Evolutionary conservation across 1,284 basidiomycete species (phyloP), one percentile per base, ranked within the genome.

Genomic region (Meira miltonrushii): DNA sequence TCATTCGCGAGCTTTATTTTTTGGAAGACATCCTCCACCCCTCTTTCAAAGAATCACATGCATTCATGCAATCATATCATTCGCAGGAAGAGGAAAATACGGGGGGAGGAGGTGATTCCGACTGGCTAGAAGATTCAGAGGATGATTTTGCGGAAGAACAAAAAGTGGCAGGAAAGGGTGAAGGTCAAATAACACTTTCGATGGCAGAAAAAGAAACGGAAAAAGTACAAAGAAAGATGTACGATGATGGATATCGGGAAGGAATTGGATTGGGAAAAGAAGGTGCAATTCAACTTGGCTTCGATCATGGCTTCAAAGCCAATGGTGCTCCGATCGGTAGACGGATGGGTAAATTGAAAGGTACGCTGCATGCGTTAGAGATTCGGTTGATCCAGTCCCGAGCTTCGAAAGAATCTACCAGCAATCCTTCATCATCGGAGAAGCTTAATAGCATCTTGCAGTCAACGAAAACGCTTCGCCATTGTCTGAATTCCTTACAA

Each of bases 231-330:
- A 54, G 58, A 10, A 62, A 65, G 43, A 63, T 72, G 38, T 59
- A 68, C 25, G 69, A 72, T 55, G 84, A 84, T 19, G 90, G 90
- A 1, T 92, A 92, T 71, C 85, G 90, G 15, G 89, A 92, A 78
- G 90, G 90, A 25, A 90, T 92, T 66, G 88, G 85, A 0, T 85
- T 86, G 2, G 90, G 90, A 10, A 92, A 92, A 77, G 87, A 90
- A 78, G 81, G 82, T 1, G 84, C 85, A 10, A 81, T 92, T 0
- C 90, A 93, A 68, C 80, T 84, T 61, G 90, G 89, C 0, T 92
- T 92, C 69, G 88, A 93, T 74, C 80, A 82, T 15, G 90, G 88
- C 15, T 92, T 88, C 68, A 86, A 85, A 3, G 71, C 79, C 33
- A 81, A 86, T 19, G 89, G 90, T 21, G 86, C 83, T 1, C 88